Conservation (phyloP, 345 rosid species). For the Aquilaria yunnanensis region DNA sequence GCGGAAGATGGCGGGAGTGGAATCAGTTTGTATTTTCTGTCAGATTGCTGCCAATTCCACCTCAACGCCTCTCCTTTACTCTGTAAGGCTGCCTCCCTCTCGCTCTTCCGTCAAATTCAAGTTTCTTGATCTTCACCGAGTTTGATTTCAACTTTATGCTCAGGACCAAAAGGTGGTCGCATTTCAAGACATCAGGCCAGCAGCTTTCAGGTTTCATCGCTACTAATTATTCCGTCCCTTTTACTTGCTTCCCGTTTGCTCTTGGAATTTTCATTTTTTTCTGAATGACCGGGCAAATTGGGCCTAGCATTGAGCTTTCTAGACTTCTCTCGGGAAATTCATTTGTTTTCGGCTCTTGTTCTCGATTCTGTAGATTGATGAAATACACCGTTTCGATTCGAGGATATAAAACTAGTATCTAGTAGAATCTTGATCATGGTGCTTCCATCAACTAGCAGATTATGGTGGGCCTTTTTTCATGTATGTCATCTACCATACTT, state of each 20-base stretch:
- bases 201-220: conserved; percentile 59
- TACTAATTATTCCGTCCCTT: not conserved
- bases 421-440: too few relatives aligned
- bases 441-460: too few relatives aligned
- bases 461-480: too few relatives aligned
- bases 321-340: too few relatives aligned
- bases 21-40: conserved; percentile 61
- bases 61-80: conserved; percentile 55
- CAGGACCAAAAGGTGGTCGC: conserved; percentile 86
- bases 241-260: not conserved
- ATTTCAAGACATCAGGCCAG: conserved; percentile 76
- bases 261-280: not conserved
- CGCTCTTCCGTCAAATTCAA: conserved; percentile 1
- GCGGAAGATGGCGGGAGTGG: conserved; percentile 53
- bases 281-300: not conserved
- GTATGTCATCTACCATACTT: too few relatives aligned
- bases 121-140: conserved; percentile 2
- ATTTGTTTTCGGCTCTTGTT: too few relatives aligned
- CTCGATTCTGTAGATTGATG: not conserved
- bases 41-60: conserved; percentile 45
- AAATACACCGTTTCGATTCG: not conserved
- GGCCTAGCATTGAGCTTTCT: not conserved
- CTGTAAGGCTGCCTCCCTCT: conserved; percentile 29
- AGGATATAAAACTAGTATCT: not conserved
- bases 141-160: conserved; percentile 5